A percentile compares a stretch with the other conserved stretches of the same genome.
These are phyloP conservation scores for Zygoascus meyerae DNA, from an alignment of 1,139 yeast genomes.

Conservation along the genomic window DNA sequence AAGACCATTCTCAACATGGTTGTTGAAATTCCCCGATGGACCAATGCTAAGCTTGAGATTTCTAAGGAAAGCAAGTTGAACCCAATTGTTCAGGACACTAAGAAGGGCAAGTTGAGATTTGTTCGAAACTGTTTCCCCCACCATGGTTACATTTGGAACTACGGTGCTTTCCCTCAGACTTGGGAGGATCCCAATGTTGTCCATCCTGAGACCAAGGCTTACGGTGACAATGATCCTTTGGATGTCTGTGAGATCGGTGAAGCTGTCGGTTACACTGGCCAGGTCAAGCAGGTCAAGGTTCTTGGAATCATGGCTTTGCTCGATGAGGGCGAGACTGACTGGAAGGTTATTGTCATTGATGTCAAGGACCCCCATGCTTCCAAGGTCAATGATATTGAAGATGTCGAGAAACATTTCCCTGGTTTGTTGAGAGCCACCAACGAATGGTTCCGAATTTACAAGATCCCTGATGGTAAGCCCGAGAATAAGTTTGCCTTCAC, in stretches of 20 bases:
- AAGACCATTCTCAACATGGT: constrained; percentile 76
- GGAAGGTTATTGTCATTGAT: constrained; percentile 90
- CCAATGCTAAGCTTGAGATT: constrained; percentile 90
- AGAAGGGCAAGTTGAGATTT: constrained; percentile 78
- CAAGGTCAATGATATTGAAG: constrained; percentile 70
- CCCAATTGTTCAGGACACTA: constrained; percentile 90
- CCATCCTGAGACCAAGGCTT: constrained; percentile 46
- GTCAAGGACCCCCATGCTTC: constrained; percentile 73
- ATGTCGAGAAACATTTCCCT: constrained; percentile 78
- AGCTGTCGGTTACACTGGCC: constrained; percentile 60
- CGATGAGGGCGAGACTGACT: constrained; percentile 97
- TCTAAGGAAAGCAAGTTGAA: constrained; percentile 66
- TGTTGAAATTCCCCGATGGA: constrained; percentile 94
- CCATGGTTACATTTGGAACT: constrained; percentile 93
- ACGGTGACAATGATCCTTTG: constrained; percentile 94
- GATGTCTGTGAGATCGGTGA: constrained; percentile 93
- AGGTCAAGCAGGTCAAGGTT: constrained; percentile 77
- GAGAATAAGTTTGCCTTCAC: constrained; percentile 80
- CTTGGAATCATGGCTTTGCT: constrained; percentile 90
- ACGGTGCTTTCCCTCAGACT: constrained; percentile 98
- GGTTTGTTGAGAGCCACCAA: constrained; percentile 78
- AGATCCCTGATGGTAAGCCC: constrained; percentile 92
- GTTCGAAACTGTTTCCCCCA: constrained; percentile 93
- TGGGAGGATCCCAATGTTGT: constrained; percentile 71
- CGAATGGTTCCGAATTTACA: constrained; percentile 94